These are phyloP conservation scores for Yamadazyma taylorii DNA, from an alignment of 1,139 yeast species.

Conservation along the genomic window DNA sequence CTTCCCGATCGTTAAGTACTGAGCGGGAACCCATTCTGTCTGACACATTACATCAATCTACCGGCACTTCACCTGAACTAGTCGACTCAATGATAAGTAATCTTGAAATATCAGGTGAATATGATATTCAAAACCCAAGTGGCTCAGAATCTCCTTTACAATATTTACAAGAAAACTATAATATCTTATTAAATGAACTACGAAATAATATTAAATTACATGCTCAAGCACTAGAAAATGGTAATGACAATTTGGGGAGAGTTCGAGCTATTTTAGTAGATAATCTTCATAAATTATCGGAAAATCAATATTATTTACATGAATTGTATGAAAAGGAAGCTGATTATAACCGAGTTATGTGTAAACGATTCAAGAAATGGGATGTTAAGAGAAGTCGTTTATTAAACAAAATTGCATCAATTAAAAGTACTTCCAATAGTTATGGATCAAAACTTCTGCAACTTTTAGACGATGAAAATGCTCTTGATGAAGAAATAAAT, in stretches of 20 bases:
- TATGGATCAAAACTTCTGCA: constrained; percentile 47
- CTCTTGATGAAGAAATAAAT: constrained; percentile 42
- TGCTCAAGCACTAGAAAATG: constrained; percentile 23
- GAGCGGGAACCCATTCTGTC: constrained; percentile 13
- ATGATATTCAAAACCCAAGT: neutral
- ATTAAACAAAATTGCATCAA: constrained; percentile 35
- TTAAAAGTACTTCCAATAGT: constrained; percentile 41
- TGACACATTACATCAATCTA: constrained; percentile 9
- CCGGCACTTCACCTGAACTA: neutral
- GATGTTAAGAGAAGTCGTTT: constrained; percentile 38
- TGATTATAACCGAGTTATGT: constrained; percentile 27
- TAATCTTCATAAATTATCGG: constrained; percentile 37
- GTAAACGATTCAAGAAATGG: constrained; percentile 44
- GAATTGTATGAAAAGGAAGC: constrained; percentile 50
- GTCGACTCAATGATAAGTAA: constrained; percentile 2
- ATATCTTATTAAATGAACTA: constrained; percentile 23
- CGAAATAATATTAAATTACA: constrained; percentile 26
- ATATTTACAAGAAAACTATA: constrained; percentile 25
- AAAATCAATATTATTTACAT: constrained; percentile 44
- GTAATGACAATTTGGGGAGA: constrained; percentile 31
- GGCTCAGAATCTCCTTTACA: constrained; percentile 25
- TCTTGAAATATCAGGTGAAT: neutral
- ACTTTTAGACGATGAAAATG: constrained; percentile 34
- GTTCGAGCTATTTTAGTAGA: constrained; percentile 28
- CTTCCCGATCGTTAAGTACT: neutral